Evolutionary conservation across 83 land plant species (phyloP).

Genomic region (Picea abies): DNA sequence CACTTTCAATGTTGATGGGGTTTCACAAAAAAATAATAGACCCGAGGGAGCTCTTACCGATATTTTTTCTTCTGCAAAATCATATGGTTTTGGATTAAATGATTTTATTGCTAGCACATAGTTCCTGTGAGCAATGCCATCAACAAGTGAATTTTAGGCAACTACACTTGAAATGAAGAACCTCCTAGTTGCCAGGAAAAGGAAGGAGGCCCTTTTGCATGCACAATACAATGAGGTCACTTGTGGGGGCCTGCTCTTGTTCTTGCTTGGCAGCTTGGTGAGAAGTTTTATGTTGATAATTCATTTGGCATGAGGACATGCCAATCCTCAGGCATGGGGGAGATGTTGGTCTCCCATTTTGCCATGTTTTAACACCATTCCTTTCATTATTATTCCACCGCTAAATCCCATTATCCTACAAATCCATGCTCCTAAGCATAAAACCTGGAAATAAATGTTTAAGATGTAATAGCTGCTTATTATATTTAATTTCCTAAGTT

Average conservation of each 20-base stretch:
- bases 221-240: constrained; percentile 79
- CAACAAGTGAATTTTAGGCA: constrained; percentile 79
- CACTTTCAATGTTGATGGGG: constrained; percentile 48
- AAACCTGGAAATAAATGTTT: no score
- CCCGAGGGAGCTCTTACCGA: constrained; percentile 88
- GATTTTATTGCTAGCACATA: constrained; percentile 37
- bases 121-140: constrained; percentile 65
- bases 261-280: constrained; percentile 92
- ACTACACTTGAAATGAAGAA: constrained; percentile 83
- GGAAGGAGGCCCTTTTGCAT: constrained; percentile 81
- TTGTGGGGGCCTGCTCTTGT: constrained; percentile 95
- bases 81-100: constrained; percentile 33
- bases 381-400: no score
- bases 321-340: no score
- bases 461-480: no score
- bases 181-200: constrained; percentile 83
- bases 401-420: no score
- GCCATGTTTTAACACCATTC: no score
- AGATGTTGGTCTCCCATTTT: no score
- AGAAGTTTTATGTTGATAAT: constrained; percentile 54
- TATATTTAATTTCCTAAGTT: no score
- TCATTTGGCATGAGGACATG: no score
- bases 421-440: no score
- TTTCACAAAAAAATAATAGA: constrained; percentile 68
- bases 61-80: constrained; percentile 73